Evolutionary conservation across 345 rosid genomes (phyloP), one percentile per base, ranked within the genome.

Genomic region (Gossypium turneri): DNA sequence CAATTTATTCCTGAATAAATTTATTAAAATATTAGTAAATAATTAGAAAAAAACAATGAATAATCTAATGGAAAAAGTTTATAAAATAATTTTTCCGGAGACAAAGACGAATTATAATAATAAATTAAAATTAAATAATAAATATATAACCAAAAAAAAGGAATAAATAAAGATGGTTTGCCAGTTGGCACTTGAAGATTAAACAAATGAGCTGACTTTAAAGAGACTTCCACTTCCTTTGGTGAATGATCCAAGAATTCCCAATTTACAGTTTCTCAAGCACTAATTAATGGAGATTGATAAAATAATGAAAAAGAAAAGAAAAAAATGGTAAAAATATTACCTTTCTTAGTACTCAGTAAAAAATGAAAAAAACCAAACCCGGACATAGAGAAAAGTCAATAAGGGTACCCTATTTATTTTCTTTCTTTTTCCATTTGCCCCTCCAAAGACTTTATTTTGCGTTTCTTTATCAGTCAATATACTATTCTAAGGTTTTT

Each of bases 361-460:
- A 43, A 64, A 64, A 17, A 43, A 64, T 3, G 25, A 64, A 64
- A n/a, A 58, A 13, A 48, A 62, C 12, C 7, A n/a, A 13, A 12
- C 10, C 38, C 20, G 34, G 34, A 2, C 27, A 12, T 22, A 15
- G 45, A 20, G 25, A 51, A 65, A 70, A 64, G 78, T 77, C 79
- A 78, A 75, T 59, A 76, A 50, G 82, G 75, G 80, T 67, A 60
- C 17, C 50, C 1, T n/a, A 3, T 64, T 64, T 43, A 4, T 41
- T 64, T 64, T 41, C 3, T 9, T 64, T 41, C 15, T 38, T 34
- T 34, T 34, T 34, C 41, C 67, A 3, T 63, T 74, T 53, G 61
- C 60, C 77, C 69, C 77, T 19, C 25, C 41, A 15, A 59, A n/a
- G 38, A 51, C 67, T 17, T 13, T 29, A 22, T n/a, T 12, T 47